phyloP scores from a whole-genome alignment of 2,329 filamentous ascomycete genomes.

The Fusarium domesticum region DNA sequence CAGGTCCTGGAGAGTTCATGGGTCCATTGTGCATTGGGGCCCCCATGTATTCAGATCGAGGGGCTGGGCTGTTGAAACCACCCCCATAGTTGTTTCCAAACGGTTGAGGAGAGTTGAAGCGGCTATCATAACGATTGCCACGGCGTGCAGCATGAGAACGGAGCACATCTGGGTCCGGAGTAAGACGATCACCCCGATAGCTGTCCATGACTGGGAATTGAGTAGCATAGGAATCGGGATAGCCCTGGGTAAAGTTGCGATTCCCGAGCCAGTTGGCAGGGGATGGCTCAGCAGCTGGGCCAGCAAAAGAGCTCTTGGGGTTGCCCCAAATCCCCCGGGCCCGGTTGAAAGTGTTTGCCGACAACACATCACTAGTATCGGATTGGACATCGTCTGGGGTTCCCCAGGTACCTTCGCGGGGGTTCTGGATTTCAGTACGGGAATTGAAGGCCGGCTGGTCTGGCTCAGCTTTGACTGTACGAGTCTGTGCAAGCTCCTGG shows the following conservation, averaged over 20 bases:
- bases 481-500: slow-evolving; percentile 65
- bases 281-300: slow-evolving; percentile 37
- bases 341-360: slow-evolving; percentile 51
- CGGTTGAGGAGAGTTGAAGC: slow-evolving; percentile 38
- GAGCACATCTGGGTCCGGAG: slow-evolving; percentile 48
- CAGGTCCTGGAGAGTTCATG: slow-evolving; percentile 35
- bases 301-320: slow-evolving; percentile 41
- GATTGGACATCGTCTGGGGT: slow-evolving; percentile 53
- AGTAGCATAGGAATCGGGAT: slow-evolving; percentile 38
- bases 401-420: slow-evolving; percentile 51
- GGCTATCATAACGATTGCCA: slow-evolving; percentile 45
- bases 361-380: slow-evolving; percentile 54
- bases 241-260: slow-evolving; percentile 39
- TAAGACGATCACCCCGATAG: slow-evolving; percentile 46
- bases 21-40: slow-evolving; percentile 34
- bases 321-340: slow-evolving; percentile 56
- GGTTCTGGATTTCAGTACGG: slow-evolving; percentile 18
- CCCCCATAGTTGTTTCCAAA: slow-evolving; percentile 37
- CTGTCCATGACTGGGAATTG: slow-evolving; percentile 38
- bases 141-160: slow-evolving; percentile 45
- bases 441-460: slow-evolving; percentile 23
- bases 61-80: slow-evolving; percentile 33
- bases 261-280: slow-evolving; percentile 45
- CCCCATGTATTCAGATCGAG: slow-evolving; percentile 38
- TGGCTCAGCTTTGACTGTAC: slow-evolving; percentile 54